Evolutionary conservation across 1,284 basidiomycete species (phyloP).

Genomic region (Leccinum pachyderme): DNA sequence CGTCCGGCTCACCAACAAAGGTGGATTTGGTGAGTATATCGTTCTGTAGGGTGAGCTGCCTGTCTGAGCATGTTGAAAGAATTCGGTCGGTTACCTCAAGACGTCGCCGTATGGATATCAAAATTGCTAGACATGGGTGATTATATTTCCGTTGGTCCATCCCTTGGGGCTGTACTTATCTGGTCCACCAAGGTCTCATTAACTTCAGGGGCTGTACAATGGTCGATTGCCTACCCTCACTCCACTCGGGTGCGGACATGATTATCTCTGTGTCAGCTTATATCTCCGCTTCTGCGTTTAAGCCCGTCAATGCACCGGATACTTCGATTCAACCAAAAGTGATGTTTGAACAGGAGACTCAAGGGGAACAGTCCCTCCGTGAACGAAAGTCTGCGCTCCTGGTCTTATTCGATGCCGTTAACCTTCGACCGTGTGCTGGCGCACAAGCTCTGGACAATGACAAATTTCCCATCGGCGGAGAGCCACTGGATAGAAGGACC

Average conservation of each 20-base stretch:
- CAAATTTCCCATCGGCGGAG: conserved; percentile 16
- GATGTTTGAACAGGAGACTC: conserved; percentile 69
- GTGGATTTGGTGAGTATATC: conserved; percentile 56
- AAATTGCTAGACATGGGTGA: conserved; percentile 69
- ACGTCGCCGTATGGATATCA: conserved; percentile 67
- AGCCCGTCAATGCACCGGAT: conserved; percentile 37
- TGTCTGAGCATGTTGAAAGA: conserved; percentile 41
- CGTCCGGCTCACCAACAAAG: conserved; percentile 62
- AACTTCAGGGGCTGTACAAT: conserved; percentile 61
- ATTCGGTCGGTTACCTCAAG: conserved; percentile 69
- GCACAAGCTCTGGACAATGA: conserved; percentile 30
- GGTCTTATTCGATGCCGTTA: conserved; percentile 62
- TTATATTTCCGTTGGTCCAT: conserved; percentile 9
- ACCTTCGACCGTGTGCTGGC: conserved; percentile 53
- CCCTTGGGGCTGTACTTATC: conserved; percentile 1
- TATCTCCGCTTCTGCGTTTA: conserved; percentile 65
- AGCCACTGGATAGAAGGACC: conserved; percentile 36
- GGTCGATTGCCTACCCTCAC: conserved; percentile 65
- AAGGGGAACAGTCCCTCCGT: conserved; percentile 69
- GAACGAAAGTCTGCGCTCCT: conserved; percentile 72
- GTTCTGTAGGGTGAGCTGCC: background rate
- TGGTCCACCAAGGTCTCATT: conserved; percentile 48
- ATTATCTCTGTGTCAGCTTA: conserved; percentile 70
- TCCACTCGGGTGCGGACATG: conserved; percentile 67
- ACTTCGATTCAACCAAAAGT: conserved; percentile 34